Evolutionary conservation across 768 basidiomycete species (phyloP), one percentile per base, ranked within the genome.

Genomic region (Calocera viscosa): DNA sequence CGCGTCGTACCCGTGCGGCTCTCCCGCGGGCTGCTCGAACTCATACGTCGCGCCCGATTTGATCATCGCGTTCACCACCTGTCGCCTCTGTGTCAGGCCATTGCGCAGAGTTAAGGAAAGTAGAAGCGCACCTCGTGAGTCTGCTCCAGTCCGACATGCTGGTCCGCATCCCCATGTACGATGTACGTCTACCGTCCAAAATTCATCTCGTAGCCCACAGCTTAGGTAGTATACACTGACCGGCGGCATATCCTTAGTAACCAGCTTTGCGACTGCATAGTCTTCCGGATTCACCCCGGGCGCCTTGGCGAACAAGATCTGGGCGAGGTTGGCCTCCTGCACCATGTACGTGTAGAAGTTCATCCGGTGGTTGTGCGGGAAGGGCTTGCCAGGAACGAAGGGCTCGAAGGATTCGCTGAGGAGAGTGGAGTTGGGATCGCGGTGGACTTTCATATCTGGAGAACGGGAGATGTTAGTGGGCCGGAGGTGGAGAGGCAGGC

Each of bases 311-410:
- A 60, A 60, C 53, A 60, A 22, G 26, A 60, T 5, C 53, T 60
- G 53, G 14, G 53, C 11, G 16, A 60, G 30, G 26, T 60, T 60
- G 5, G 14, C 53, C 30, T 60, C 53, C 53, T 60, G 53, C 53
- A 60, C 53, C 53, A 60, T 60, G 53, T 60, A 60, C 14, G 53
- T 60, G 53, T 60, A 60, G 53, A 60, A 60, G 53, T 60, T 60
- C 53, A 28, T 14, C 8, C 53, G 24, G 53, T 60, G 11, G 53
- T 60, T 10, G 8, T 26, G 24, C 11, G 53, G 14, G 14, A 60
- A 19, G 30, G 53, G 53, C 26, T 28, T 30, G 26, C 53, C 53
- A 8, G 53, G 53, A 26, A 30, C 10, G 16, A 11, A 26, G 14
- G 26, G 14, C 19, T 14, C 53, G 53, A 28, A 60, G 5, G 30